Evolutionary conservation across 176 grass and related monocot species (phyloP).

Genomic region (Avena insularis): DNA sequence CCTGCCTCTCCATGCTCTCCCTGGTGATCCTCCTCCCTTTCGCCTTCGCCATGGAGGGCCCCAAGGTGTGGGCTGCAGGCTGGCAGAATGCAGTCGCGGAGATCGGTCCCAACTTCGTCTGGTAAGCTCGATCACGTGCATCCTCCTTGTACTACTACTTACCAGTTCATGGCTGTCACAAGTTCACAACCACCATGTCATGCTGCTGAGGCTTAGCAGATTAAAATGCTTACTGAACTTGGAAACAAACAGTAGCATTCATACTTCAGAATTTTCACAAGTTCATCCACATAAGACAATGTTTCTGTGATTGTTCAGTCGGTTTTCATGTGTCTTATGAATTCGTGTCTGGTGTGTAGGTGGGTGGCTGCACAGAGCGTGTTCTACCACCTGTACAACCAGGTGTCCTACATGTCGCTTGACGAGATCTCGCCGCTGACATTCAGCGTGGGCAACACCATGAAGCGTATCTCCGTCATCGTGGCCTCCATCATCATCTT

Average conservation of each 20-base stretch:
- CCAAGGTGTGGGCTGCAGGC: constrained; percentile 90
- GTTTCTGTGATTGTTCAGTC: constrained; percentile 29
- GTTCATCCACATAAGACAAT: not conserved
- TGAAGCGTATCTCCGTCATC: constrained; percentile 97
- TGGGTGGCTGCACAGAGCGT: constrained; percentile 95
- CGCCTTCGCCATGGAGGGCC: constrained; percentile 88
- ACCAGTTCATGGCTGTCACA: not conserved
- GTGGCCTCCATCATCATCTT: constrained; percentile 96
- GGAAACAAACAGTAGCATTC: not conserved
- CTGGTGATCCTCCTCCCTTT: constrained; percentile 88
- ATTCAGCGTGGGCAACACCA: constrained; percentile 95
- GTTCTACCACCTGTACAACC: constrained; percentile 99
- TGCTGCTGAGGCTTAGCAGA: not conserved
- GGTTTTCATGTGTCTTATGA: constrained; percentile 37
- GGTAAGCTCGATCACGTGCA: constrained; percentile 59
- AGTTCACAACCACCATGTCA: not conserved
- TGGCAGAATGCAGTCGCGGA: constrained; percentile 78
- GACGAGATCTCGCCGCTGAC: constrained; percentile 95
- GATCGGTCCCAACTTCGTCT: constrained; percentile 90
- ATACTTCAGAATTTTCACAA: not conserved
- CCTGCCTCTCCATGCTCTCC: constrained; percentile 93
- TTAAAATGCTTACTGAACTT: not conserved
- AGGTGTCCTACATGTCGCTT: constrained; percentile 97
- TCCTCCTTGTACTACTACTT: constrained; percentile 32
- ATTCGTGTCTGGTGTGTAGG: constrained; percentile 49